Base-by-base conservation (phyloP, 208 protist genomes). In the Phytomonas serpens region DNA sequence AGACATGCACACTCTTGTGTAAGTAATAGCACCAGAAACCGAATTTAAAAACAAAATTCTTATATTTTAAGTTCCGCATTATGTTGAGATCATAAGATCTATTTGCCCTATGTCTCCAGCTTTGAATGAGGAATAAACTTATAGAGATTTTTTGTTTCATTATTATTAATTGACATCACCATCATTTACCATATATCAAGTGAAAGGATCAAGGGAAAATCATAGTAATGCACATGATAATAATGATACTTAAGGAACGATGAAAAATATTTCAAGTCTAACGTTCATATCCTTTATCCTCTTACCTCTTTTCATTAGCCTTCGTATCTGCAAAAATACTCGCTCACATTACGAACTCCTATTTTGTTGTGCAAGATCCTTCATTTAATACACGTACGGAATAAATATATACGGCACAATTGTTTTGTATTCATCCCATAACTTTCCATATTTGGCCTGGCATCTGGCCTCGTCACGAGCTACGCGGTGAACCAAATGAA, bases 391-490 rank as follows among this genome's bases (percentile, higher is more conserved):
- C 40, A 99, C 83, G 76, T 88, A 92, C 11, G 98, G 98, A 76
- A 99, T 98, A 73, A 98, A 97, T 73, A 90, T 90, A 77, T 95
- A 98, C 29, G 93, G 94, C 13, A 99, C 97, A 9, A 89, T 19
- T 61, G 80, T 74, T 71, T 94, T 86, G 79, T 99, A 99, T 65
- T 93, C 81, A 64, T 97, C 94, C 97, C 97, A 99, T 75, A 98
- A 77, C 76, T 95, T 89, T 33, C 93, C 92, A 76, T 98, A 98
- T 87, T 98, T 98, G 52, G 69, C 75, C 16, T 69, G 73, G 79
- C 94, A 98, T 67, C 87, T 81, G 29, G 84, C n/a, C 38, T 95
- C 83, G 75, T 98, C 94, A 67, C 97, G 90, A 63, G 82, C 74
- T 75, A 86, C 88, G 61, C 97, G 90, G 76, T 98, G 90, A 37